These are phyloP conservation scores for Papilionanthe hybrid DNA, from an alignment of 116 monocot genomes.

Conservation along the genomic window DNA sequence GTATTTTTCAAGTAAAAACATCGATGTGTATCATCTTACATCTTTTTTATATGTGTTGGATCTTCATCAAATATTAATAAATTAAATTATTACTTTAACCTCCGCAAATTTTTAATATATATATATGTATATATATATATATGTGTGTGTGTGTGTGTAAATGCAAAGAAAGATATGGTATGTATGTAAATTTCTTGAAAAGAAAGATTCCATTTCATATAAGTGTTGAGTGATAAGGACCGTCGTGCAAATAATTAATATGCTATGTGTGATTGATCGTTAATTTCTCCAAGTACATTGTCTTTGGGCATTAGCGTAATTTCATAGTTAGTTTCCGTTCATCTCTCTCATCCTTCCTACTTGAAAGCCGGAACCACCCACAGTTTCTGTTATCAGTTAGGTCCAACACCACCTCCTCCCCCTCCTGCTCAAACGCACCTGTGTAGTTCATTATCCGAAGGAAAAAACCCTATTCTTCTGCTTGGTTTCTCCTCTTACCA, in stretches of 20 bases:
- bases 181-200: neutral
- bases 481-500: neutral
- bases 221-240: neutral
- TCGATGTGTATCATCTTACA: too few relatives aligned
- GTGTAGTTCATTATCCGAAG: neutral
- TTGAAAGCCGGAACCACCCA: slow-evolving; percentile 1
- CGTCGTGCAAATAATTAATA: neutral
- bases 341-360: neutral
- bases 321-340: neutral
- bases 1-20: too few relatives aligned
- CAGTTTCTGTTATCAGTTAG: neutral
- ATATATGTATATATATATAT: too few relatives aligned
- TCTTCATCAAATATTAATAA: too few relatives aligned
- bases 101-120: too few relatives aligned
- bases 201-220: neutral
- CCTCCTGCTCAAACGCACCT: neutral
- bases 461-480: neutral
- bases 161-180: too few relatives aligned
- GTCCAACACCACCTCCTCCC: too few relatives aligned
- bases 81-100: too few relatives aligned
- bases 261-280: neutral
- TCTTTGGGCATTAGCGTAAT: slow-evolving; percentile 3
- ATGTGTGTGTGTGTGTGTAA: too few relatives aligned
- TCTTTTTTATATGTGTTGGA: too few relatives aligned
- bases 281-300: neutral